Evolutionary conservation across 1,284 basidiomycete genomes (phyloP).

Genomic region (Leccinum variabile): DNA sequence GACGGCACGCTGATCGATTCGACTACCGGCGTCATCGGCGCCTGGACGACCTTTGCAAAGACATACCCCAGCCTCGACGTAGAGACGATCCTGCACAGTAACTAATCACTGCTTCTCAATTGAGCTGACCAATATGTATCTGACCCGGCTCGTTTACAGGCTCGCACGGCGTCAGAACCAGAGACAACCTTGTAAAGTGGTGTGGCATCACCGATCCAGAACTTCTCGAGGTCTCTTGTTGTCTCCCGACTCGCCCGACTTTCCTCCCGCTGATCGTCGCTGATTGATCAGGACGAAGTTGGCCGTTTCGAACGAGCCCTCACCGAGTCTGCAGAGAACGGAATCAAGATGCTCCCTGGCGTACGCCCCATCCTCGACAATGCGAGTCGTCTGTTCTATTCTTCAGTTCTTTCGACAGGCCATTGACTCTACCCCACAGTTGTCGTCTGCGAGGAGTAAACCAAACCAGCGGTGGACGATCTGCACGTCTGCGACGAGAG

Average conservation of each 20-base stretch:
- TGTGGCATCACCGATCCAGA: constrained; percentile 70
- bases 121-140: constrained; percentile 3
- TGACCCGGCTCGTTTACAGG: constrained; percentile 43
- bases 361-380: constrained; percentile 53
- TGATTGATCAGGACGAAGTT: constrained; percentile 51
- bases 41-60: constrained; percentile 67
- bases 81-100: constrained; percentile 61
- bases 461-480: constrained; percentile 65
- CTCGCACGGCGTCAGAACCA: constrained; percentile 78
- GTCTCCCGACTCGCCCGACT: background rate
- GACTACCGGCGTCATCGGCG: constrained; percentile 70
- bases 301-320: constrained; percentile 69
- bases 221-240: constrained; percentile 57
- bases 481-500: constrained; percentile 66
- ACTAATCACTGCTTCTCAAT: constrained; percentile 18
- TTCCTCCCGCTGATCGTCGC: constrained; percentile 1
- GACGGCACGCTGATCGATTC: constrained; percentile 78
- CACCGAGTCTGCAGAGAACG: constrained; percentile 53
- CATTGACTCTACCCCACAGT: constrained; percentile 35
- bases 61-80: constrained; percentile 66
- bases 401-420: background rate
- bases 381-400: constrained; percentile 34
- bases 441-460: constrained; percentile 43
- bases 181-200: constrained; percentile 72
- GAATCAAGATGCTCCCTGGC: constrained; percentile 66